Percentiles rank a stretch among this genome's conserved stretches.
These are phyloP conservation scores for Tetragonia tetragonoides DNA, from an alignment of 148 eudicot species.

Conservation along the genomic window DNA sequence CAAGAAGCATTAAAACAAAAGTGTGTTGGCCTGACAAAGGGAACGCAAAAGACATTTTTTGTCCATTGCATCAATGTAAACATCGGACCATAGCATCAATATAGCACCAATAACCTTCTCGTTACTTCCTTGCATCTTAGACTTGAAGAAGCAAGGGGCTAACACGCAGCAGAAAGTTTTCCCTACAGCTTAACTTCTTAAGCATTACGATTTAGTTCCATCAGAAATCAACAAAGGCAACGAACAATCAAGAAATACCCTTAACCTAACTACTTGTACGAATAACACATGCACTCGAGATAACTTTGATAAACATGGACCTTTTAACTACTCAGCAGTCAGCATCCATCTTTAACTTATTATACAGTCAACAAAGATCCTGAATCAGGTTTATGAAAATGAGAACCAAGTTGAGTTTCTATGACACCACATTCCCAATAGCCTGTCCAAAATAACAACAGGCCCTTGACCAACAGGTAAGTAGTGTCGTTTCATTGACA, in stretches of 20 bases:
- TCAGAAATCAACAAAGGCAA: neutral
- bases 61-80: no score
- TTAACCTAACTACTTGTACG: neutral
- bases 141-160: no score
- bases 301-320: neutral
- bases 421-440: neutral
- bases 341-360: neutral
- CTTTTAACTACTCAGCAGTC: neutral
- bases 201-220: neutral
- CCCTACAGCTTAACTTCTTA: constrained; percentile 4
- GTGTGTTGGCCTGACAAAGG: no score
- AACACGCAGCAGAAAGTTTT: constrained; percentile 10
- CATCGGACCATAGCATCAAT: no score
- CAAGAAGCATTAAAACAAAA: no score
- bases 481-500: neutral
- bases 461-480: neutral
- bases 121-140: no score
- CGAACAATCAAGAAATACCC: constrained; percentile 9
- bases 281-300: neutral
- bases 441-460: neutral
- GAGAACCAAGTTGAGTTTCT: neutral
- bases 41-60: no score
- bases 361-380: neutral
- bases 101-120: no score
- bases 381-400: neutral